Base-by-base conservation (phyloP, 176 grass and related monocot genomes). In the Ampelocalamus luodianensis region DNA sequence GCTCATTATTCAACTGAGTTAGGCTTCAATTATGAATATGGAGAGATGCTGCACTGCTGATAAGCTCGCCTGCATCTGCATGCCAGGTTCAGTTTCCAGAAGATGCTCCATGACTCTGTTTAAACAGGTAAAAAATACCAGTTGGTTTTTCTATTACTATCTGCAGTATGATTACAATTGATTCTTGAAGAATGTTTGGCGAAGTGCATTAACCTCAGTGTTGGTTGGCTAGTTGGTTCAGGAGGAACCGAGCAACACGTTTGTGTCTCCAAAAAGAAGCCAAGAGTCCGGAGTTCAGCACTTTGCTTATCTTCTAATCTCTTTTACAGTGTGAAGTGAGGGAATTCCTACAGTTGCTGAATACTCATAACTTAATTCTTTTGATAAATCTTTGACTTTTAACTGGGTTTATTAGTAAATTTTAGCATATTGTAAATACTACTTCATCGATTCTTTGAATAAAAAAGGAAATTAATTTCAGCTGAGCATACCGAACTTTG, bases 151-250 rank as follows among this genome's bases (percentile, higher is more conserved):
- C n/a, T 65, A n/a, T 0, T 63, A 11, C 14, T 43, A 16, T 43
- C 5, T 54, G 68, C 10, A 72, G 53, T 29, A 36, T 34, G 69
- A 6, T 77, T 73, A 53, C 37, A 43, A 17, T 42, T 20, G 56
- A 39, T 79, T 54, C 59, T 64, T 38, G 48, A 81, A 82, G 71
- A 82, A 82, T 86, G 45, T 89, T 85, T 77, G 88, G 83, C 72
- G 56, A 86, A 10, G 65, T 72, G 72, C 72, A 86, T 77, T 34
- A 71, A 38, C 4, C 34, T 88, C 23, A 0, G 1, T 20, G 44
- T 76, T 43, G 74, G 36, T 84, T 84, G 81, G 27, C 45, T 72
- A 18, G 26, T 14, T 36, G 18, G 4, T 5, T 17, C 10, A 44
- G 18, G 71, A 67, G 26, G 38, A 44, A 66, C 26, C 26, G 1